phyloP scores from a whole-genome alignment of 805 yeast species.

The Clavispora asparagi region DNA sequence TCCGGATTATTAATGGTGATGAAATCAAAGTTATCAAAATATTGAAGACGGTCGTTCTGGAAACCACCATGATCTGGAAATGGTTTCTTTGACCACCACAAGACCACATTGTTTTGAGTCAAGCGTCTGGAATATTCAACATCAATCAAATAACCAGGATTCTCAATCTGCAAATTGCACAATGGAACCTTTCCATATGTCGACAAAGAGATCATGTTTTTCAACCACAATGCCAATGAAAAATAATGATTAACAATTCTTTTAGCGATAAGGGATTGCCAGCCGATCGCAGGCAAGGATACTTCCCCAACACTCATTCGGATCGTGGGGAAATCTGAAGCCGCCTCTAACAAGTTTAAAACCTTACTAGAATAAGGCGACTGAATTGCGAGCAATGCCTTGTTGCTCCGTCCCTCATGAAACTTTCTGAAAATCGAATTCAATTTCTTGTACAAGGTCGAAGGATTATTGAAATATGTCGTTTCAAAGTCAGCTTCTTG shows the following conservation, averaged over 20 bases:
- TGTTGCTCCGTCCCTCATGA: slow-evolving; percentile 58
- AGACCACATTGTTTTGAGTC: slow-evolving; percentile 55
- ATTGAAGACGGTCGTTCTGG: slow-evolving; percentile 55
- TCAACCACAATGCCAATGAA: slow-evolving; percentile 68
- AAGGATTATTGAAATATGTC: slow-evolving; percentile 47
- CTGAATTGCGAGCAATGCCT: slow-evolving; percentile 63
- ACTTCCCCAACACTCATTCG: slow-evolving; percentile 55
- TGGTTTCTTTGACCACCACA: slow-evolving; percentile 92
- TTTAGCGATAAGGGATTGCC: slow-evolving; percentile 68
- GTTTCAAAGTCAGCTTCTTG: slow-evolving; percentile 50
- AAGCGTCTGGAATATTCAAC: slow-evolving; percentile 79
- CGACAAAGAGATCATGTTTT: slow-evolving; percentile 59
- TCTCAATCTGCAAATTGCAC: slow-evolving; percentile 77
- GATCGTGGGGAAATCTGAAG: slow-evolving; percentile 58
- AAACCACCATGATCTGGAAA: slow-evolving; percentile 81
- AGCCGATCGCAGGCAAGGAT: slow-evolving; percentile 67
- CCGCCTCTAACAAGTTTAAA: slow-evolving; percentile 38
- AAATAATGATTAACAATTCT: slow-evolving; percentile 66
- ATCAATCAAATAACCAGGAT: slow-evolving; percentile 75
- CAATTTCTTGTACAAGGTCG: slow-evolving; percentile 54
- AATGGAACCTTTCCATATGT: slow-evolving; percentile 77
- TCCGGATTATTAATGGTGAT: slow-evolving; percentile 76
- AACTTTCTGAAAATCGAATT: slow-evolving; percentile 49
- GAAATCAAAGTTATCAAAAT: slow-evolving; percentile 57
- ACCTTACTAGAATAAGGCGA: slow-evolving; percentile 57